phyloP scores from a whole-genome alignment of 148 eudicot species.

The Amaranthus palmeri region DNA sequence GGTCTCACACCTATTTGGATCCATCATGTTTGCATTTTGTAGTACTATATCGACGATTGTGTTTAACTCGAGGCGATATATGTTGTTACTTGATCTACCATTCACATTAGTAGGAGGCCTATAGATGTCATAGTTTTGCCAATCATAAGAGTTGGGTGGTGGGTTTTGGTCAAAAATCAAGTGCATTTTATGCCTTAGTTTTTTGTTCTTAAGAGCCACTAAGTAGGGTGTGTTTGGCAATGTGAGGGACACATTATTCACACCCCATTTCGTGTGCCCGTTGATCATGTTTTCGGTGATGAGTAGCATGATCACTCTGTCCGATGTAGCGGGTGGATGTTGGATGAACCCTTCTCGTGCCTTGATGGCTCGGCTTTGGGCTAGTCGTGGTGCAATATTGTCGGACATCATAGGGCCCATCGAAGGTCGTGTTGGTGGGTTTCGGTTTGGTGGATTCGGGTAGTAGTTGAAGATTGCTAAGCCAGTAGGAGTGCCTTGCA shows the following conservation, averaged over 20 bases:
- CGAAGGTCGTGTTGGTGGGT: slow-evolving; percentile 43
- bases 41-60: slow-evolving; percentile 58
- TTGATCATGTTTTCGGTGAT: slow-evolving; percentile 62
- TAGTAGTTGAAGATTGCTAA: slow-evolving; percentile 65
- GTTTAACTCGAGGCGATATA: slow-evolving; percentile 49
- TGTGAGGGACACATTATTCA: slow-evolving; percentile 64
- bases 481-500: slow-evolving; percentile 55
- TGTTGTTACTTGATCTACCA: slow-evolving; percentile 47
- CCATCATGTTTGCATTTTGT: slow-evolving; percentile 74
- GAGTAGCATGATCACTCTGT: slow-evolving; percentile 55
- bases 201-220: slow-evolving; percentile 46
- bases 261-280: slow-evolving; percentile 49
- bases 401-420: slow-evolving; percentile 53
- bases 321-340: slow-evolving; percentile 51
- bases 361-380: slow-evolving; percentile 50
- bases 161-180: slow-evolving; percentile 45
- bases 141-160: slow-evolving; percentile 53
- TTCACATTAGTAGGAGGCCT: slow-evolving; percentile 33
- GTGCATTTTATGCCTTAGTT: slow-evolving; percentile 16
- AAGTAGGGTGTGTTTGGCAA: slow-evolving; percentile 77
- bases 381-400: slow-evolving; percentile 33
- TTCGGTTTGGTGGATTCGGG: slow-evolving; percentile 24
- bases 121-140: slow-evolving; percentile 42
- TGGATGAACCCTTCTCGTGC: slow-evolving; percentile 40
- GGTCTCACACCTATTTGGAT: slow-evolving; percentile 49